Evolutionary conservation across 108 stramenopile species (phyloP), one percentile per base, ranked within the genome.

Genomic region (Nitzschia inconspicua): DNA sequence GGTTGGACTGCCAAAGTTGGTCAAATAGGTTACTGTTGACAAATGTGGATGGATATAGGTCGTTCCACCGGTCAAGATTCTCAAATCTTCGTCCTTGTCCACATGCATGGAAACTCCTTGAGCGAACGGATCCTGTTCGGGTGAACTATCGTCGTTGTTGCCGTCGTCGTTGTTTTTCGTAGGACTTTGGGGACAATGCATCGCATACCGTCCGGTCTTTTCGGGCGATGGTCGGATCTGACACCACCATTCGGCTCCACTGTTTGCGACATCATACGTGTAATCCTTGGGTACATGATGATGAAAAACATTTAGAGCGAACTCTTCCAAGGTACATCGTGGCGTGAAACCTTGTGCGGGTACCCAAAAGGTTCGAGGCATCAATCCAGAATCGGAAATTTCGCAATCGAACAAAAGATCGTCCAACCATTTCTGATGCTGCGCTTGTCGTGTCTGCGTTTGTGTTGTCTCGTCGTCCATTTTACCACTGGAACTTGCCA

Each of bases 181-280:
- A n/a, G n/a, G n/a, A n/a, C n/a, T n/a, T n/a, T n/a, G 25, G n/a
- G n/a, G n/a, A n/a, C n/a, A n/a, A 29, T 57, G 63, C 56, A 74
- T 69, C 3, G 72, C 27, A 44, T 77, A 76, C 14, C 80, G 59
- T n/a, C 80, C 80, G 5, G 48, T 68, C 1, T 50, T 49, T 42
- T 65, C 47, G 3, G 85, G 81, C 4, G 84, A 83, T 8, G 86
- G 89, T 39, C 86, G 77, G 23, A 91, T 63, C 55, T 91, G 89
- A 4, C 84, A 82, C 89, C 89, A 91, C 86, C 86, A 91, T 65
- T 91, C 89, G 20, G 86, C 86, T 6, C 89, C 89, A 4, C 79
- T 81, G 10, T 61, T 76, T 50, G 25, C 27, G 3, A 19, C 27
- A 34, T 61, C 58, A 44, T 71, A 68, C 24, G 56, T 42, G 25